A percentile compares a stretch with the other conserved stretches of the same genome.
Evolutionary conservation across 179 eudicot species (phyloP).

Genomic region (Kewa caespitosa): DNA sequence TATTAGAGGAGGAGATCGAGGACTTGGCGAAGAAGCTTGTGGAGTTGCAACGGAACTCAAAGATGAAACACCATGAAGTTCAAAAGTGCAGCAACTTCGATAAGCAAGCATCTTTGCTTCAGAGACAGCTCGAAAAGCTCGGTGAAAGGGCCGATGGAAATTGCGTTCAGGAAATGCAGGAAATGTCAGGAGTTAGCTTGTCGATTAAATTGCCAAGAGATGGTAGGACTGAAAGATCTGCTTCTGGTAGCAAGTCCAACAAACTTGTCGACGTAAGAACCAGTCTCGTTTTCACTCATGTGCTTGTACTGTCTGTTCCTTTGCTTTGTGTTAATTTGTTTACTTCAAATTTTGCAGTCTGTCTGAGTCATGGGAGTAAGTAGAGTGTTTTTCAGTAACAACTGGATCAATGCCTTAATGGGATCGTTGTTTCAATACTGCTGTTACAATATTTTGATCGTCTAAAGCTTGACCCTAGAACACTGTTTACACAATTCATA

Average conservation of each 20-base stretch:
- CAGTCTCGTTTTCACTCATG: neutral
- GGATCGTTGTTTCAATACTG: too few relatives aligned
- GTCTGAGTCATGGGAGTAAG: too few relatives aligned
- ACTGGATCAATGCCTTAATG: too few relatives aligned
- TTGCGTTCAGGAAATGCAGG: conserved; percentile 14
- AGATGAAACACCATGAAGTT: conserved; percentile 35
- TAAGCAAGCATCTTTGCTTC: conserved; percentile 56
- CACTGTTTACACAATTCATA: too few relatives aligned
- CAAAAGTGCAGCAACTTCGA: conserved; percentile 55
- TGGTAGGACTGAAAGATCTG: conserved; percentile 2
- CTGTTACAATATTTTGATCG: too few relatives aligned
- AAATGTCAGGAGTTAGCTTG: conserved; percentile 19
- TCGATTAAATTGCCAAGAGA: conserved; percentile 7
- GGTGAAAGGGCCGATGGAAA: conserved; percentile 13
- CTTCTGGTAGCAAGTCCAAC: conserved; percentile 11
- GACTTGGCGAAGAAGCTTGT: conserved; percentile 60
- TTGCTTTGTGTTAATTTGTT: neutral
- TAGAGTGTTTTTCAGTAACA: too few relatives aligned
- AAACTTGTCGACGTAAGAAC: conserved; percentile 38
- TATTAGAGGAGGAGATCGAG: conserved; percentile 68
- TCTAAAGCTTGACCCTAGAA: too few relatives aligned
- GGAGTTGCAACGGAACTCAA: conserved; percentile 50
- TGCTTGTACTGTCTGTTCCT: neutral
- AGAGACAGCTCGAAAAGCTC: conserved; percentile 38
- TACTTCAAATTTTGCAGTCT: too few relatives aligned